Conservation (phyloP, 2,329 filamentous ascomycete genomes). For the Colletotrichum abscissum region DNA sequence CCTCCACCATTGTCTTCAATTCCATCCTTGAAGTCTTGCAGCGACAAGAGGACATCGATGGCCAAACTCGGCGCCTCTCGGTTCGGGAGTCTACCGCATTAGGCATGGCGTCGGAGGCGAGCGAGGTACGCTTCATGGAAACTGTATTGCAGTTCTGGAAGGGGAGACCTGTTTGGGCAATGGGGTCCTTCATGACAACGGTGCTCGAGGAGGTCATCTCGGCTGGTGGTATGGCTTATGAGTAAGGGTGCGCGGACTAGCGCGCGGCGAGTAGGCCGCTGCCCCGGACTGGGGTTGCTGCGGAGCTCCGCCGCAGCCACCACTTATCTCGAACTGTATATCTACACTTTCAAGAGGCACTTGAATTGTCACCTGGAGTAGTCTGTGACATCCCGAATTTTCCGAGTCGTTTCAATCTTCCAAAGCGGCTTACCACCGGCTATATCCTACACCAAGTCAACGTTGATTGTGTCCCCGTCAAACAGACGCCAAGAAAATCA, state of each 20-base stretch:
- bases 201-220: conserved; percentile 35
- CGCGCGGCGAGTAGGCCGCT: neutral
- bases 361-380: neutral
- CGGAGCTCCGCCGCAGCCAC: conserved; percentile 25
- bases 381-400: neutral
- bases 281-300: neutral
- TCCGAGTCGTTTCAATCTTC: neutral
- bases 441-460: neutral
- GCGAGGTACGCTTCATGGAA: conserved; percentile 35
- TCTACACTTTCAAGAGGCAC: conserved; percentile 14
- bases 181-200: conserved; percentile 35
- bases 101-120: conserved; percentile 23
- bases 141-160: conserved; percentile 36
- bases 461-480: neutral
- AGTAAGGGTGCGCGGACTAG: conserved; percentile 9
- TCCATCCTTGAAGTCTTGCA: conserved; percentile 39
- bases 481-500: neutral
- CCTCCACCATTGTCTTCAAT: conserved; percentile 41
- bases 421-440: neutral
- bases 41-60: neutral
- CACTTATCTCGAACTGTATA: conserved; percentile 1
- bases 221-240: conserved; percentile 18
- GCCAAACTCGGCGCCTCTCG: conserved; percentile 1
- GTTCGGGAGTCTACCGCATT: conserved; percentile 19
- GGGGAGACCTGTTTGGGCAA: conserved; percentile 34